Evolutionary conservation across 2,329 filamentous ascomycete species (phyloP).

Genomic region (Fusarium sp.): DNA sequence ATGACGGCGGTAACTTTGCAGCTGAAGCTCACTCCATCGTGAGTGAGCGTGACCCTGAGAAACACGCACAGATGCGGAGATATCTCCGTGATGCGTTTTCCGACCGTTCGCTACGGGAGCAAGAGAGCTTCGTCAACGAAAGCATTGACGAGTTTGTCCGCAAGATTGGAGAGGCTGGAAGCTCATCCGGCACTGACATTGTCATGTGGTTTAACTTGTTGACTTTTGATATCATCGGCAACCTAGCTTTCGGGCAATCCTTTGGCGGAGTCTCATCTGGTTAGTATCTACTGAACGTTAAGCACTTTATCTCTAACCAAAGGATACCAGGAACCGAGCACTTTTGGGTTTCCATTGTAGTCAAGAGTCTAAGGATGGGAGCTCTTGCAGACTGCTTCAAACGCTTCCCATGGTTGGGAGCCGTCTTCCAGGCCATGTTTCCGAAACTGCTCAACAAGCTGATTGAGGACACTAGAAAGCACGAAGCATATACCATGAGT

Average conservation of each 20-base stretch:
- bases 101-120: not conserved
- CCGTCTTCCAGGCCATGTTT: not conserved
- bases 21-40: not conserved
- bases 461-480: not conserved
- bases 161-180: not conserved
- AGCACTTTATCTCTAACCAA: too few relatives aligned
- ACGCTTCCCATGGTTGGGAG: not conserved
- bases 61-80: not conserved
- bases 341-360: not conserved
- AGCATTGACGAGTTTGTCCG: not conserved
- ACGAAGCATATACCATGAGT: not conserved
- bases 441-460: not conserved
- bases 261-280: not conserved
- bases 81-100: not conserved
- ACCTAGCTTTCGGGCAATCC: not conserved
- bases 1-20: not conserved
- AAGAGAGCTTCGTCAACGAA: not conserved
- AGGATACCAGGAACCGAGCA: not conserved
- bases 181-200: not conserved
- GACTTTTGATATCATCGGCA: not conserved
- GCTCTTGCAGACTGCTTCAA: not conserved
- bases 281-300: not conserved
- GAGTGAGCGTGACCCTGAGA: not conserved
- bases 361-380: not conserved
- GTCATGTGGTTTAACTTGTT: not conserved